Conservation (phyloP, 495 filamentous ascomycete genomes). For the Penicillium fimorum region DNA sequence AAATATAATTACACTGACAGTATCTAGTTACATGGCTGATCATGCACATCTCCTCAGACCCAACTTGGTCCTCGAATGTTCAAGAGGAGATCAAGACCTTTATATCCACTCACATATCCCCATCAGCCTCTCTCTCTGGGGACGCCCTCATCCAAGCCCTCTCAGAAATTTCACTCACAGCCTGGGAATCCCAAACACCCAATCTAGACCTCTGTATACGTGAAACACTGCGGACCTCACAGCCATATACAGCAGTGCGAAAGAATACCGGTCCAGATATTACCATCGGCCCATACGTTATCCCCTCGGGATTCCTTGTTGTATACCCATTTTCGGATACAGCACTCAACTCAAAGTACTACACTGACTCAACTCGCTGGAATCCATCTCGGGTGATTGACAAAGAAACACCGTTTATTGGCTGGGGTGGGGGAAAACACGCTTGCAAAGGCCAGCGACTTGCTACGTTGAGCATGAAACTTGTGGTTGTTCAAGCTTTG, state of each 20-base stretch:
- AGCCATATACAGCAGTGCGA: conserved; percentile 13
- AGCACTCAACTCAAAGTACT: conserved; percentile 1
- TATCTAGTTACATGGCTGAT: conserved; percentile 13
- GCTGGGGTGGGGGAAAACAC: conserved; percentile 11
- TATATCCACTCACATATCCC: neutral
- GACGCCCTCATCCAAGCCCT: conserved; percentile 3
- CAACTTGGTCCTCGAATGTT: neutral
- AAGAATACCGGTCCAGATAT: conserved; percentile 12
- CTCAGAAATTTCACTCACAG: conserved; percentile 6
- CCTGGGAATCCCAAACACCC: conserved; percentile 12
- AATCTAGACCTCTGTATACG: conserved; percentile 12
- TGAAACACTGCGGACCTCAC: conserved; percentile 10
- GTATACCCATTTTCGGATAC: conserved; percentile 12
- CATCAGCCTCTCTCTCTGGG: neutral
- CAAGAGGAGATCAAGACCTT: conserved; percentile 8
- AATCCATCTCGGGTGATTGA: conserved; percentile 4
- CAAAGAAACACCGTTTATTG: conserved; percentile 5
- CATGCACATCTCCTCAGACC: conserved; percentile 10
- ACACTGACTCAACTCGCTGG: conserved; percentile 8
- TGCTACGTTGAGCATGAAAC: conserved; percentile 10
- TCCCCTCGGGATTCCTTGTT: conserved; percentile 9
- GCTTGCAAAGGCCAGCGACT: conserved; percentile 16
- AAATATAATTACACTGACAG: neutral
- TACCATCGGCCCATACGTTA: conserved; percentile 1
- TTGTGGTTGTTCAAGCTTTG: conserved; percentile 3